Evolutionary conservation across 768 basidiomycete genomes (phyloP), one percentile per base, ranked within the genome.

Genomic region (Suillus cothurnatus): DNA sequence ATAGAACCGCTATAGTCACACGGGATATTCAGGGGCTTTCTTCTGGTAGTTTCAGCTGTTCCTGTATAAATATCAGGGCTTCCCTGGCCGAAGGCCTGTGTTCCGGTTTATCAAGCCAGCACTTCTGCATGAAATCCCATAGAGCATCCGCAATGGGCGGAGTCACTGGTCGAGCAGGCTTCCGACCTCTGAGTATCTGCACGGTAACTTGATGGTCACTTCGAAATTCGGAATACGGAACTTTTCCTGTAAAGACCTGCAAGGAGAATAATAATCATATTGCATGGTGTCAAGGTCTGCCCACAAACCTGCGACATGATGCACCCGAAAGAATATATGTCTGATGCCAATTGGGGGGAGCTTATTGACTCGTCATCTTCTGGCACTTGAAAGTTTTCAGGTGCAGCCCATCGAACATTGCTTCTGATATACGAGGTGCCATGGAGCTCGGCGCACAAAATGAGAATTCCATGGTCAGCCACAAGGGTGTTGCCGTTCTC

Each of bases 381-480:
- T 2, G 60, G 60, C 12, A 63, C 62, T 43, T 62, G 11, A 26
- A 65, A 63, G 21, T 62, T 36, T 43, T 65, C 64, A 9, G 61
- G 64, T n/a, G 64, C 64, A 4, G 64, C 61, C 64, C 64, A 65
- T 39, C 61, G 61, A 8, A 65, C 61, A 47, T 39, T 52, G 17
- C 61, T 61, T 63, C 50, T 36, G 36, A 47, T 71, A 32, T 67
- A 74, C 26, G 70, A 71, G 15, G 72, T 63, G n/a, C 75, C 71
- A 43, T 76, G 72, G 62, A 78, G 71, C 62, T 81, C 78, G 26
- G 71, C 71, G 15, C 77, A 71, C 58, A 82, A 74, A 28, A 67
- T 79, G n/a, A 80, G 81, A 9, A 83, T 69, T 3, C 82, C 82
- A 64, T 82, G 82, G 63, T 83, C 82, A 63, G 78, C 59, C 4